Percentiles rank a stretch among this genome's conserved stretches.
Evolutionary conservation across 495 filamentous ascomycete species (phyloP).

Genomic region (Penicillium nucicola): DNA sequence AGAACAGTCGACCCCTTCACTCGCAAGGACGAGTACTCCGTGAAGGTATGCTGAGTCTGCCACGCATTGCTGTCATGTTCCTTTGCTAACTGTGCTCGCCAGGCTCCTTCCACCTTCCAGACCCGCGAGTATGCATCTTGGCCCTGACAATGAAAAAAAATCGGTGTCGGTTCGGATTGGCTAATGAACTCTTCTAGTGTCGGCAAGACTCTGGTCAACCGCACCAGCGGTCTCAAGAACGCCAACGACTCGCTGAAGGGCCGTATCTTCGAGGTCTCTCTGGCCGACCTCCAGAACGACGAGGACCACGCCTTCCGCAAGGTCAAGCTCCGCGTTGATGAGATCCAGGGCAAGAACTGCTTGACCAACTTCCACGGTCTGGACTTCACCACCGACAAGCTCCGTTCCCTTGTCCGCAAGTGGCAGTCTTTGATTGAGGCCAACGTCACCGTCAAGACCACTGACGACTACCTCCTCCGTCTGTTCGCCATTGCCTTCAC

Average conservation of each 20-base stretch:
- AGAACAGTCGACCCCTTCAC: constrained; percentile 94
- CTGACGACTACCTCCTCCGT: constrained; percentile 97
- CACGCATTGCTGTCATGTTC: background rate
- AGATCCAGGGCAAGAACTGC: constrained; percentile 99
- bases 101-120: constrained; percentile 95
- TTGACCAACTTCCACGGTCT: constrained; percentile 99
- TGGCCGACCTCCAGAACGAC: constrained; percentile 98
- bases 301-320: constrained; percentile 99
- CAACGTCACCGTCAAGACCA: constrained; percentile 99
- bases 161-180: background rate
- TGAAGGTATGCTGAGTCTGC: constrained; percentile 67
- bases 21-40: constrained; percentile 97
- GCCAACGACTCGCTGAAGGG: constrained; percentile 98
- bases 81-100: constrained; percentile 23
- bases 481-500: constrained; percentile 99
- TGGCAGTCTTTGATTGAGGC: constrained; percentile 99
- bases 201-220: constrained; percentile 98
- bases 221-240: constrained; percentile 98
- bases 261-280: constrained; percentile 96
- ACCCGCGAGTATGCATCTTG: constrained; percentile 79
- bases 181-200: constrained; percentile 59
- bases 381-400: constrained; percentile 99
- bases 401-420: constrained; percentile 97
- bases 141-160: constrained; percentile 1
- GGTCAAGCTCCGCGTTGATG: constrained; percentile 96